Evolutionary conservation across 805 yeast genomes (phyloP).

Genomic region (Schizosaccharomyces cryophilus): DNA sequence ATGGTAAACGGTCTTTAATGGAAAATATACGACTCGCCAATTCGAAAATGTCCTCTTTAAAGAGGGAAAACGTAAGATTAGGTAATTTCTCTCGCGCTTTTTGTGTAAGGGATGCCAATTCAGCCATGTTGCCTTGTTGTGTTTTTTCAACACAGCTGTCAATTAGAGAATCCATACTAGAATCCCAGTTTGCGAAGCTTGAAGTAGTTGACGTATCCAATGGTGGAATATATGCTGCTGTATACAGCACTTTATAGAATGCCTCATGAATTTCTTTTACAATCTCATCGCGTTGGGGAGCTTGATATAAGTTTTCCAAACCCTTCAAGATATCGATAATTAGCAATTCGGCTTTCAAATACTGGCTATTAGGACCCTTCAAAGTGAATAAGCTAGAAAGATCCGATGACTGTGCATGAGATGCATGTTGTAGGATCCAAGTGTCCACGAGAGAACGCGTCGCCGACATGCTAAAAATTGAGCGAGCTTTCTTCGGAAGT

Average conservation of each 20-base stretch:
- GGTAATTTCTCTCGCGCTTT: background rate
- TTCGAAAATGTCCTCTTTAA: background rate
- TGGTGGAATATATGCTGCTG: background rate
- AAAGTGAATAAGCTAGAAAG: background rate
- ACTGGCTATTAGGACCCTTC: background rate
- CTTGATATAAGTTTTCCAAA: background rate
- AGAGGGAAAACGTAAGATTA: background rate
- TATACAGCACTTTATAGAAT: background rate
- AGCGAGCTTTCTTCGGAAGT: background rate
- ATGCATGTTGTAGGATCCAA: background rate
- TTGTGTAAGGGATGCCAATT: background rate
- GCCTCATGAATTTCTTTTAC: slow-evolving; percentile 7
- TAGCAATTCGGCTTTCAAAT: background rate
- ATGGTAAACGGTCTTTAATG: background rate
- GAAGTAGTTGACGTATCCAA: background rate
- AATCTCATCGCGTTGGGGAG: slow-evolving; percentile 8
- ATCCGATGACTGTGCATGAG: background rate
- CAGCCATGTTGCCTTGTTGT: background rate
- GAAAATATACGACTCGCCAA: background rate
- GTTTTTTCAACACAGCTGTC: background rate
- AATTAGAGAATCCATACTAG: background rate
- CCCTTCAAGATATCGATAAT: background rate
- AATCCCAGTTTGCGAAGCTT: background rate
- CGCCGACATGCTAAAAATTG: background rate
- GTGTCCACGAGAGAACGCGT: background rate